phyloP scores from a whole-genome alignment of 148 eudicot genomes.

The Spergularia bocconei region DNA sequence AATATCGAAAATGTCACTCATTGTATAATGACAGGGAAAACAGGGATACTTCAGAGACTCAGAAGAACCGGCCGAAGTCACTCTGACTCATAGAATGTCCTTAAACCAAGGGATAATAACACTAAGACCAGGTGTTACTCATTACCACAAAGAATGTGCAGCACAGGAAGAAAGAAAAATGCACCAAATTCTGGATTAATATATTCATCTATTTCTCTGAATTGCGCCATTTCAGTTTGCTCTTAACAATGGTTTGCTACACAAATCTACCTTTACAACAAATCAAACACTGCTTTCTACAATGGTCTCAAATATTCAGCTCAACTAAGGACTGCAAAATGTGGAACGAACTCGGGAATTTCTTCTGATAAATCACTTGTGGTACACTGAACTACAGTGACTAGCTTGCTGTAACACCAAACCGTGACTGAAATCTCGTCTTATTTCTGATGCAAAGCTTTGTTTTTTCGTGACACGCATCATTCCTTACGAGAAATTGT shows the following conservation, averaged over 20 bases:
- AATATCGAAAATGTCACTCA: background rate
- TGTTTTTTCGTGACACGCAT: background rate
- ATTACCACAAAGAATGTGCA: background rate
- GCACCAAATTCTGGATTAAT: background rate
- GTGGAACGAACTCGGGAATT: background rate
- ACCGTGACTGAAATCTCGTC: background rate
- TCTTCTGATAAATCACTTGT: background rate
- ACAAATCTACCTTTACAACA: background rate
- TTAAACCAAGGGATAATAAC: background rate
- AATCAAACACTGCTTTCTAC: background rate
- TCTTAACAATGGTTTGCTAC: background rate
- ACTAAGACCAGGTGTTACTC: background rate
- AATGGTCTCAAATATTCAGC: background rate
- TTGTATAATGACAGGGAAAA: background rate
- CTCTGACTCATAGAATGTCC: background rate
- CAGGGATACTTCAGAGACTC: background rate
- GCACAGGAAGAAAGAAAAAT: no score
- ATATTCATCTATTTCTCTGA: background rate
- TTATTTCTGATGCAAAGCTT: background rate
- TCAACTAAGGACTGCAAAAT: background rate
- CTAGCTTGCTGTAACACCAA: background rate
- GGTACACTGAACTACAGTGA: background rate
- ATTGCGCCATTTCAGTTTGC: background rate
- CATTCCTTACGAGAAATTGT: background rate
- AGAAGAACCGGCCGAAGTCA: constrained; percentile 8